A percentile compares a stretch with the other conserved stretches of the same genome.
Evolutionary conservation across 2,329 filamentous ascomycete species (phyloP).

Genomic region (Neocatenulostroma microsporum): DNA sequence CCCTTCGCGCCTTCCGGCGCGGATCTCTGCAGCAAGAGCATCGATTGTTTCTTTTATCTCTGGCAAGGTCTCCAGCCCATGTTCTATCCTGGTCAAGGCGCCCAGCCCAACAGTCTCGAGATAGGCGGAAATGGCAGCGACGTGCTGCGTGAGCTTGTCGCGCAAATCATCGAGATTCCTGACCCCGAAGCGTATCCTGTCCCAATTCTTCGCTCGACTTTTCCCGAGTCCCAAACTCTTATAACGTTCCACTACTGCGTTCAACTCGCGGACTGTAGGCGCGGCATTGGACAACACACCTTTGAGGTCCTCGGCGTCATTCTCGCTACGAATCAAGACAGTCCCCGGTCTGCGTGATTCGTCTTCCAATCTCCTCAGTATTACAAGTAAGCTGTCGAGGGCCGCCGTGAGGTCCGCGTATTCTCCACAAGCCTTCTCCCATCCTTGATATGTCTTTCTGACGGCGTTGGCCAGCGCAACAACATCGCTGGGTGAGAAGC

Average conservation of each 20-base stretch:
- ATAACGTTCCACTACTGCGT: constrained; percentile 1
- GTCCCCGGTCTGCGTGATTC: neutral
- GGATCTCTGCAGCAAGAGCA: constrained; percentile 1
- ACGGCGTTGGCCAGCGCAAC: neutral
- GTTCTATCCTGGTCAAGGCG: constrained; percentile 6
- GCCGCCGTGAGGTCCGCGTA: constrained; percentile 7
- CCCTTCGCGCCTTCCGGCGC: constrained; percentile 4
- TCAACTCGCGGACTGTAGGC: constrained; percentile 2
- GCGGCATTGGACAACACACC: neutral
- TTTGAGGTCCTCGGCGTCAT: constrained; percentile 1
- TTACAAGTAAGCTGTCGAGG: constrained; percentile 3
- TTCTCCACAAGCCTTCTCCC: constrained; percentile 8
- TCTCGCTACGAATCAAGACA: constrained; percentile 1
- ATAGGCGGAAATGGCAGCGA: neutral
- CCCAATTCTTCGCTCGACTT: constrained; percentile 8
- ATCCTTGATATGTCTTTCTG: constrained; percentile 6
- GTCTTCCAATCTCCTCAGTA: neutral
- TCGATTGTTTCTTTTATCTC: constrained; percentile 8
- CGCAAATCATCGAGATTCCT: constrained; percentile 2
- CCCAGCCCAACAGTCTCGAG: constrained; percentile 1
- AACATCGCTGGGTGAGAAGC: constrained; percentile 2
- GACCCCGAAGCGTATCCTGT: constrained; percentile 5
- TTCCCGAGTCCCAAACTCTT: constrained; percentile 3
- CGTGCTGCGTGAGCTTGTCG: constrained; percentile 3
- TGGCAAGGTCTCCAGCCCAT: constrained; percentile 3